phyloP scores from a whole-genome alignment of 2,329 filamentous ascomycete genomes.

The Furcasterigmium furcatum region DNA sequence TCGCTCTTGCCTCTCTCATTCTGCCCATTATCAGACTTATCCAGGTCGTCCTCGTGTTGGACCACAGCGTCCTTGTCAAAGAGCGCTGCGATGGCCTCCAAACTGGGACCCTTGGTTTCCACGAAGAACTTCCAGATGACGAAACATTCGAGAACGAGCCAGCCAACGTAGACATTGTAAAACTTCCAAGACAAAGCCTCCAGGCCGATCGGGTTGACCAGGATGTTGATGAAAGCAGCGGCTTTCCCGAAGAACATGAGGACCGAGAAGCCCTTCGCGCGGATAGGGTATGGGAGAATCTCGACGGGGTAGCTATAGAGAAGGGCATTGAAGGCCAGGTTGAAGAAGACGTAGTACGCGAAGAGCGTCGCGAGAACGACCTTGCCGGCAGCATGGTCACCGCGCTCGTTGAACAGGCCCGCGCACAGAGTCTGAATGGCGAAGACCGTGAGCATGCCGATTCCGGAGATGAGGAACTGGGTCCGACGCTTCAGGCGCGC shows the following conservation, averaged over 20 bases:
- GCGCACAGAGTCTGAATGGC: conserved; percentile 31
- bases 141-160: conserved; percentile 32
- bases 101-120: conserved; percentile 23
- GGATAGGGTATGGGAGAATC: conserved; percentile 48
- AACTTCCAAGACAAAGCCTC: conserved; percentile 48
- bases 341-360: conserved; percentile 31
- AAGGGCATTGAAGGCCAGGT: conserved; percentile 30
- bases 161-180: conserved; percentile 52
- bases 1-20: no score
- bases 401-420: conserved; percentile 12
- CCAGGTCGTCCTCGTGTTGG: no score
- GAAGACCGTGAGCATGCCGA: conserved; percentile 29
- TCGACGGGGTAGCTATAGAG: conserved; percentile 39
- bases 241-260: conserved; percentile 13
- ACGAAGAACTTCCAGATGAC: conserved; percentile 23
- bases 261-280: conserved; percentile 43
- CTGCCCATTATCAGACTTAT: no score
- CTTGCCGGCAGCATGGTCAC: conserved; percentile 24
- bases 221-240: conserved; percentile 21
- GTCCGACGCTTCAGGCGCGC: conserved; percentile 23
- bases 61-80: no score
- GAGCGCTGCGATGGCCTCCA: conserved; percentile 12
- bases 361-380: conserved; percentile 31
- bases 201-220: conserved; percentile 50
- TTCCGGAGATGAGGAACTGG: conserved; percentile 24